These are phyloP conservation scores for Pythium sukuiense DNA, from an alignment of 352 stramenopile species.

Conservation along the genomic window DNA sequence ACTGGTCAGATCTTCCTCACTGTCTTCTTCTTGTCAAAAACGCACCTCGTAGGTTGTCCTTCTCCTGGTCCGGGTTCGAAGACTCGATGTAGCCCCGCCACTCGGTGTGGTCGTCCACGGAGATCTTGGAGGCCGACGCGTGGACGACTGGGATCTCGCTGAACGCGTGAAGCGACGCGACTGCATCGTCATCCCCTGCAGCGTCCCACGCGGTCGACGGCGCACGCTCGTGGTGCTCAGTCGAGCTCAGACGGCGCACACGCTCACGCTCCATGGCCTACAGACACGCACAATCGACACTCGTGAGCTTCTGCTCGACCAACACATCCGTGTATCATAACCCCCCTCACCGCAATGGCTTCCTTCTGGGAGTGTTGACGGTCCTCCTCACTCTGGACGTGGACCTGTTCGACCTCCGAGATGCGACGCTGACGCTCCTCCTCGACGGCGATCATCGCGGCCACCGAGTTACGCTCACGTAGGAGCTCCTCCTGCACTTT, in stretches of 20 bases:
- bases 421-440: slow-evolving; percentile 51
- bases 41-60: slow-evolving; percentile 56
- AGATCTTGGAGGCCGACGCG: slow-evolving; percentile 49
- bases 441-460: slow-evolving; percentile 44
- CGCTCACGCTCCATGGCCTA: slow-evolving; percentile 60
- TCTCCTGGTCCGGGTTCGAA: slow-evolving; percentile 59
- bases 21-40: not conserved
- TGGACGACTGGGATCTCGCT: slow-evolving; percentile 70
- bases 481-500: slow-evolving; percentile 65
- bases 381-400: slow-evolving; percentile 29
- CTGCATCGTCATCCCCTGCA: not conserved
- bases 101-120: slow-evolving; percentile 58
- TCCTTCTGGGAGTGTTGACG: slow-evolving; percentile 34
- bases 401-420: slow-evolving; percentile 33
- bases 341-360: slow-evolving; percentile 30
- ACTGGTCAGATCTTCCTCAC: not conserved
- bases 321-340: not conserved
- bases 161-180: slow-evolving; percentile 19
- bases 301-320: not conserved
- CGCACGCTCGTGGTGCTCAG: slow-evolving; percentile 44
- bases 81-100: slow-evolving; percentile 73
- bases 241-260: slow-evolving; percentile 48
- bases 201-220: slow-evolving; percentile 10
- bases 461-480: slow-evolving; percentile 42
- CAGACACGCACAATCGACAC: not conserved